Conservation (phyloP, 148 eudicot genomes). For the Pouteria glomerata region DNA sequence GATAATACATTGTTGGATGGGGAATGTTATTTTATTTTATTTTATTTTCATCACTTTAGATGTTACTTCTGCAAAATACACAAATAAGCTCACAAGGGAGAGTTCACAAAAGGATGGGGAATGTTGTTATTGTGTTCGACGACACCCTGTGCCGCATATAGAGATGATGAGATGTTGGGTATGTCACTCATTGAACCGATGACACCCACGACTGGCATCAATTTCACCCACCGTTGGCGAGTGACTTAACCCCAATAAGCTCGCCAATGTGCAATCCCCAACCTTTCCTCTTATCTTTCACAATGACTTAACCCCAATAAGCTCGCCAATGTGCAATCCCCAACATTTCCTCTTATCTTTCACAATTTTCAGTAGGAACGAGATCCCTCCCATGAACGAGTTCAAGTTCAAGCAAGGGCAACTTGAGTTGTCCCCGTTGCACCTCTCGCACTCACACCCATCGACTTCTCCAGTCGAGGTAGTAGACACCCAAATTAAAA, state of each 20-base stretch:
- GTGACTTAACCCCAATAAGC: slow-evolving; percentile 23
- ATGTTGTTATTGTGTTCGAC: no score
- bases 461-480: not conserved
- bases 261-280: slow-evolving; percentile 70
- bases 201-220: no score
- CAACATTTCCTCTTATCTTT: slow-evolving; percentile 59
- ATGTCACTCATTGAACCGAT: no score
- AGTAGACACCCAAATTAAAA: not conserved
- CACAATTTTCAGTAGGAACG: slow-evolving; percentile 47
- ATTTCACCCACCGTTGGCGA: no score
- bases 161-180: no score
- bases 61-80: no score
- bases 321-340: slow-evolving; percentile 56
- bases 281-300: slow-evolving; percentile 49
- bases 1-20: no score
- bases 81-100: no score
- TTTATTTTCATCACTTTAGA: no score
- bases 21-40: no score
- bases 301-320: slow-evolving; percentile 31
- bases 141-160: no score
- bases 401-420: slow-evolving; percentile 41
- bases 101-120: no score
- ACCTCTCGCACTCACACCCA: slow-evolving; percentile 53
- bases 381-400: slow-evolving; percentile 45
- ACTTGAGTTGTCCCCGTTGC: slow-evolving; percentile 16